phyloP scores from a whole-genome alignment of 495 filamentous ascomycete species.

The Penicillium robsamsonii region DNA sequence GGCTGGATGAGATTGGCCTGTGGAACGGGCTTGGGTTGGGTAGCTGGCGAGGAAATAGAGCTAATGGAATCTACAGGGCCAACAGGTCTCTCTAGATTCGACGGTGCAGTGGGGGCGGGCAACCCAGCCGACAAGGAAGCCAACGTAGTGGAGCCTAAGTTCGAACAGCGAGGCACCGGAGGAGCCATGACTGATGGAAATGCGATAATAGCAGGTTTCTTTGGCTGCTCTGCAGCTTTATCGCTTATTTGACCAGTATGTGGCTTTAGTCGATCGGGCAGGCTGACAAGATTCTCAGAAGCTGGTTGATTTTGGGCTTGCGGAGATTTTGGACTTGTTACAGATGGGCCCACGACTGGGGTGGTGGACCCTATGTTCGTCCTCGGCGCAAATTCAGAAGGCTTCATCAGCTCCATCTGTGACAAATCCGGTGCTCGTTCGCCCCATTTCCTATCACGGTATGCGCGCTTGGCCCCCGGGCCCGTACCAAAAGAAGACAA shows the following conservation, averaged over 20 bases:
- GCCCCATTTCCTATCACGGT: conserved; percentile 7
- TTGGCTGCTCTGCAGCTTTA: not conserved
- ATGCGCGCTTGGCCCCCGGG: not conserved
- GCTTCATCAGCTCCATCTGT: conserved; percentile 38
- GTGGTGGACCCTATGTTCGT: conserved; percentile 6
- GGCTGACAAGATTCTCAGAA: not conserved
- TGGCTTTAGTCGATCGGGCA: not conserved
- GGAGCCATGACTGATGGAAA: not conserved
- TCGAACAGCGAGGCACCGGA: not conserved
- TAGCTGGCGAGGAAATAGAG: not conserved
- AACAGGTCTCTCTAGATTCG: not conserved
- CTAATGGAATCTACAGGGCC: not conserved
- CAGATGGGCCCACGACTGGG: conserved; percentile 1
- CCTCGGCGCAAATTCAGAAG: conserved; percentile 29
- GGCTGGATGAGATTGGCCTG: not conserved
- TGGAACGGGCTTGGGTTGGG: not conserved
- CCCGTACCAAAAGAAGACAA: not conserved
- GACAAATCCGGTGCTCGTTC: conserved; percentile 47
- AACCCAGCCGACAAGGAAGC: not conserved
- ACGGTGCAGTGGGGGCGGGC: not conserved
- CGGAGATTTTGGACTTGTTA: not conserved
- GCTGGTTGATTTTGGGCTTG: not conserved
- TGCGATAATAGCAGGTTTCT: not conserved
- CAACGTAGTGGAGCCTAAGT: not conserved
- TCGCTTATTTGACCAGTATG: not conserved